Evolutionary conservation across 257 asterid species (phyloP), one percentile per base, ranked within the genome.

Genomic region (Nicotiana noctiflora): DNA sequence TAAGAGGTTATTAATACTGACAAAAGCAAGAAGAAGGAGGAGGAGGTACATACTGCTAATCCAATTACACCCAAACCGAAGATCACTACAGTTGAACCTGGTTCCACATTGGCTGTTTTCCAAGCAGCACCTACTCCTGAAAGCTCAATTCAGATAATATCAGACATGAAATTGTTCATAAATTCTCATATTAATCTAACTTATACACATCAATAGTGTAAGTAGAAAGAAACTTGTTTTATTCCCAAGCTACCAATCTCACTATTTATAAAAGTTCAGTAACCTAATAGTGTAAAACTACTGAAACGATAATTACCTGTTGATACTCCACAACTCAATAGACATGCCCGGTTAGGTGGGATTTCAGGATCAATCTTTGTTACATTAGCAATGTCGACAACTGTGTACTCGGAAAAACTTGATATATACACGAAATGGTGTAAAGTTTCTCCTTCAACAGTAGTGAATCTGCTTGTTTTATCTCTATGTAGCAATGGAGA

Each of bases 81-180:
- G 82, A 95, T 89, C 59, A 88, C 98, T 79, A 92, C 97, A 0
- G 97, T 95, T 9, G 97, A 95, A 59, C 98, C 99, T 51, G 89
- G 83, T 85, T 95, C 97, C 72, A 95, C 95, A 49, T 87, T 76
- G 76, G 99, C 99, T 72, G 92, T 81, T 87, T 80, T 91, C 93
- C 90, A 88, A 7, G 97, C 96, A 81, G 99, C 99, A 75, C 97
- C 99, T 13, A 95, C 92, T 8, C 99, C 99, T 95, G 86, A 72
- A 40, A 87, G 37, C 14, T 19, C 66, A 61, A 61, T 61, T 61
- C 23, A 23, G 34, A 61, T 4, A 4, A 60, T 21, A 60, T 60
- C 66, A 60, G 17, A 60, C 17, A 10, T 1, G 31, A 60, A 21
- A 23, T 12, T 59, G 64, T 59, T 59, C 31, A 59, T 19, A 29